Conservation (phyloP, 2,329 filamentous ascomycete genomes). For the Talaromyces islandicus region DNA sequence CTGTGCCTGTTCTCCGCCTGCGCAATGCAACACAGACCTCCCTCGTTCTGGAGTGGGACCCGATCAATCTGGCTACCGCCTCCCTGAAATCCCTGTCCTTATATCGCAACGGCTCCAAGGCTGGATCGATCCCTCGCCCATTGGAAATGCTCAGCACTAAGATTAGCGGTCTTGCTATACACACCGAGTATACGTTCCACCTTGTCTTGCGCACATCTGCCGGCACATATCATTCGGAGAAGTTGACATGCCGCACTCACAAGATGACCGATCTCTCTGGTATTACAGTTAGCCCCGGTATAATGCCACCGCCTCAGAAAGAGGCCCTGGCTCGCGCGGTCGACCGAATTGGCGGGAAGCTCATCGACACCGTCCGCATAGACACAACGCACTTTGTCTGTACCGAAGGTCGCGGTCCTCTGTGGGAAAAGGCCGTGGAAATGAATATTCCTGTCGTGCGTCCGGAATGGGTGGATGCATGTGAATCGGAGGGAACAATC, state of each 20-base stretch:
- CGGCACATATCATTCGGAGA: conserved; percentile 78
- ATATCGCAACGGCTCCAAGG: conserved; percentile 94
- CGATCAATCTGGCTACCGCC: conserved; percentile 85
- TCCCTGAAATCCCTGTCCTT: conserved; percentile 83
- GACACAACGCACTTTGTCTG: conserved; percentile 99
- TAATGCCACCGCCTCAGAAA: conserved; percentile 67
- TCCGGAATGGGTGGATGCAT: conserved; percentile 97
- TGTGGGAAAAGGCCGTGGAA: conserved; percentile 95
- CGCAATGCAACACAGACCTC: conserved; percentile 98
- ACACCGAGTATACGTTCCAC: conserved; percentile 94
- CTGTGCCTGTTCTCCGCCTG: conserved; percentile 74
- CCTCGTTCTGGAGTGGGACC: conserved; percentile 96
- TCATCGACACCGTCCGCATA: conserved; percentile 84
- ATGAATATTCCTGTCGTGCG: conserved; percentile 97
- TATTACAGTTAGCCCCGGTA: conserved; percentile 87
- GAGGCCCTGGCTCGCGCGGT: conserved; percentile 71
- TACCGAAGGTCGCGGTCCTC: conserved; percentile 79
- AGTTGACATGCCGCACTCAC: conserved; percentile 81
- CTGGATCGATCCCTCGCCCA: conserved; percentile 85
- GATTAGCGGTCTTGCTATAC: conserved; percentile 91
- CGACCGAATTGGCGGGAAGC: conserved; percentile 83
- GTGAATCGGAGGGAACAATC: conserved; percentile 85
- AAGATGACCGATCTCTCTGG: conserved; percentile 98
- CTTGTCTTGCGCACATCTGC: conserved; percentile 85
- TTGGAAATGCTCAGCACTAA: conserved; percentile 89